A percentile compares a stretch with the other conserved stretches of the same genome.
These are phyloP conservation scores for Rasamsonia emersonii DNA, from an alignment of 2,329 filamentous ascomycete species.

Conservation along the genomic window DNA sequence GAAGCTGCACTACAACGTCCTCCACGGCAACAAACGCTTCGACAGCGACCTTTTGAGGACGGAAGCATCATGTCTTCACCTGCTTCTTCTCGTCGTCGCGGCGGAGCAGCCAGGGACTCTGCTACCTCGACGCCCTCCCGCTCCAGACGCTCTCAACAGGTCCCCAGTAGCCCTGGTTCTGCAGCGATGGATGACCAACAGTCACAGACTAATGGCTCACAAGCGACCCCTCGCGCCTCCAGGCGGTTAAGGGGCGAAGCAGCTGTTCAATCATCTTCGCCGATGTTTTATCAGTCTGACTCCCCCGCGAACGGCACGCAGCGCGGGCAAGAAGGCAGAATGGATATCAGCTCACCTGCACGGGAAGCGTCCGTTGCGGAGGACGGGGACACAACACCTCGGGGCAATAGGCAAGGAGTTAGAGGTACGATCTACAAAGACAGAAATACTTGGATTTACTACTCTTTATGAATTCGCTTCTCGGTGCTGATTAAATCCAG, in stretches of 20 bases:
- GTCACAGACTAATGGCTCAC: constrained; percentile 17
- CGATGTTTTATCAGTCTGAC: constrained; percentile 62
- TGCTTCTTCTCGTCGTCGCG: constrained; percentile 31
- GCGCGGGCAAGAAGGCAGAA: constrained; percentile 31
- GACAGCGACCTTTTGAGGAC: not conserved
- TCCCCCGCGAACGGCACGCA: constrained; percentile 44
- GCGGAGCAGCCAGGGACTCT: constrained; percentile 31
- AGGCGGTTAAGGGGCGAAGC: constrained; percentile 31
- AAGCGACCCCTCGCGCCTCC: constrained; percentile 40
- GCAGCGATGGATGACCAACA: constrained; percentile 10
- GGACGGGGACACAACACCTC: constrained; percentile 36
- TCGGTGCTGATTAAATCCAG: too few relatives aligned
- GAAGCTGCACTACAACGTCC: too few relatives aligned
- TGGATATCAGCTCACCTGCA: constrained; percentile 43
- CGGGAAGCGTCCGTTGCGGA: constrained; percentile 30
- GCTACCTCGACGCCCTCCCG: constrained; percentile 30
- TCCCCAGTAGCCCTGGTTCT: constrained; percentile 24
- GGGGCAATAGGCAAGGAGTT: constrained; percentile 26
- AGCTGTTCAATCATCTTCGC: constrained; percentile 59
- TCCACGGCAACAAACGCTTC: too few relatives aligned
- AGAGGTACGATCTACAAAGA: constrained; percentile 25
- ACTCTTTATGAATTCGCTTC: constrained; percentile 1
- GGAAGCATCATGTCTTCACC: constrained; percentile 36
- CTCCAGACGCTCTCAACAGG: constrained; percentile 24
- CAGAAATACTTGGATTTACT: not conserved